A percentile compares a stretch with the other conserved stretches of the same genome.
phyloP scores from a whole-genome alignment of 768 basidiomycete species.

The Epithele typhae region DNA sequence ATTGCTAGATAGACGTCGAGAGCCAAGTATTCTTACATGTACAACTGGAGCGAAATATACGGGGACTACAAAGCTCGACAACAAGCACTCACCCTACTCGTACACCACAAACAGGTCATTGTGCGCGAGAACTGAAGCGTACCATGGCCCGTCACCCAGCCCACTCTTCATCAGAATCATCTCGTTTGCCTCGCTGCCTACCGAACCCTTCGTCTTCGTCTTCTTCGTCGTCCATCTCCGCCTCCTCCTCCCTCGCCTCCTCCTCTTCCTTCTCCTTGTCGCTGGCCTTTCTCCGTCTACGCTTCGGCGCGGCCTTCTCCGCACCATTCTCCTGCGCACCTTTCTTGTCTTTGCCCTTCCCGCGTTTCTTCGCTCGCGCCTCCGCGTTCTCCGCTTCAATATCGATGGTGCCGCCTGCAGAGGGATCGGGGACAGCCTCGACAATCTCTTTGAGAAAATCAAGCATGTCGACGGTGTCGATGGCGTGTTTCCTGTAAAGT shows the following conservation, averaged over 20 bases:
- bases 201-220: constrained; percentile 40
- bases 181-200: constrained; percentile 32
- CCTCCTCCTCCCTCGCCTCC: constrained; percentile 33
- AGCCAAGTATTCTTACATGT: too few species aligned
- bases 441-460: constrained; percentile 96
- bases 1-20: too few species aligned
- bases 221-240: constrained; percentile 36
- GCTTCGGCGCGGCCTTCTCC: constrained; percentile 36
- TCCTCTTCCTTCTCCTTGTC: constrained; percentile 20
- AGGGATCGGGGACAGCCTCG: constrained; percentile 80
- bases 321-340: constrained; percentile 29
- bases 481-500: constrained; percentile 77
- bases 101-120: neutral
- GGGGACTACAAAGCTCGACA: neutral
- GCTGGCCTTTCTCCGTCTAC: constrained; percentile 34
- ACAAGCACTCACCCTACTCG: constrained; percentile 47
- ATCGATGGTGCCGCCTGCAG: constrained; percentile 75
- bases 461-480: constrained; percentile 81
- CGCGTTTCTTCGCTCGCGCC: constrained; percentile 52
- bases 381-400: constrained; percentile 52
- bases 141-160: constrained; percentile 20
- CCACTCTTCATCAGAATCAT: constrained; percentile 40
- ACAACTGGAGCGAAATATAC: too few species aligned
- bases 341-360: constrained; percentile 44
- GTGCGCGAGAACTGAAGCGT: neutral